Base-by-base conservation (phyloP, 805 yeast species). In the Wickerhamiella parazyma region DNA sequence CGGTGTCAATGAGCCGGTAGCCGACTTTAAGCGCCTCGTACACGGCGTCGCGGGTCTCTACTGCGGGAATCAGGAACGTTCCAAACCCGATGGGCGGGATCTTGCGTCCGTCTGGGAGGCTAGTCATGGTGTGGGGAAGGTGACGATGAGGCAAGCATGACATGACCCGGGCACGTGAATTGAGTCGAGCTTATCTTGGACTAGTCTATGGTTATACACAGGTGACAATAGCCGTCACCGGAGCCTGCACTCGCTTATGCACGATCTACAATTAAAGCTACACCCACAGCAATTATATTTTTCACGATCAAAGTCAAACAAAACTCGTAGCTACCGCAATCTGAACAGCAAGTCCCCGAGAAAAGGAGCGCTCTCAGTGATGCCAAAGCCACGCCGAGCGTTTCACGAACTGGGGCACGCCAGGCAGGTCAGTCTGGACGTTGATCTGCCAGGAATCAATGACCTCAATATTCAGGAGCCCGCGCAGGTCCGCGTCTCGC, bases 1-100 rank as follows among this genome's bases (percentile, higher is more conserved):
- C 94, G 16, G 78, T 65, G 55, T 83, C 91, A 46, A 82, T 63
- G 54, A 78, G 85, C 51, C 89, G 71, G 58, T 78, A 81, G 1
- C 91, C 91, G 12, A 57, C 62, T 16, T 65, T 59, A 47, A 81
- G 67, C 0, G 86, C 87, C 33, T 69, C 56, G 50, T 70, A 66
- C 0, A 76, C 78, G 21, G 75, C 54, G 0, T 65, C 21, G 3
- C 48, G 46, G 8, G 56, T 46, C 38, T 53, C 47, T 18, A 25
- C 28, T 19, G 49, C 49, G 26, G 55, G 46, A 36, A 53, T 46
- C 38, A 47, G 41, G 47, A 56, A 57, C 12, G 45, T 47, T n/a
- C 61, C 61, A 38, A 51, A 55, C 20, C 61, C 61, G 31, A 56
- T 50, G 12, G 39, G 26, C 17, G 60, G 60, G 31, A 55, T 34